Evolutionary conservation across 768 basidiomycete genomes (phyloP).

Genomic region (Lepiota venenata): DNA sequence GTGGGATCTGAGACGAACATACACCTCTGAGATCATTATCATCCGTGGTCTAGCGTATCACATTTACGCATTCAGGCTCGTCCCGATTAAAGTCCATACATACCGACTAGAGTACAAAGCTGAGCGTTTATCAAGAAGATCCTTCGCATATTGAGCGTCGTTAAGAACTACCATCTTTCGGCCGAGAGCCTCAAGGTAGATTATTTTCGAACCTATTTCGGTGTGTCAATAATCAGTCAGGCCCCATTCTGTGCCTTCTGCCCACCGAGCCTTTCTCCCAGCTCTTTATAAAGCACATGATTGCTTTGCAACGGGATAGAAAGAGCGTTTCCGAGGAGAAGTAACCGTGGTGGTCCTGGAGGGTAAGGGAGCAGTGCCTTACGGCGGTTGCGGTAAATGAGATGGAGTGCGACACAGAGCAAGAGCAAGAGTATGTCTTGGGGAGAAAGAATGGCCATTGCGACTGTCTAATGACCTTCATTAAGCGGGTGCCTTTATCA

Average conservation of each 20-base stretch:
- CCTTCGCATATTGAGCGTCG: slow-evolving; percentile 8
- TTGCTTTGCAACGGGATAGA: slow-evolving; percentile 6
- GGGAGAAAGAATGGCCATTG: background rate
- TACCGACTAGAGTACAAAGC: slow-evolving; percentile 10
- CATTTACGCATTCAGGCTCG: background rate
- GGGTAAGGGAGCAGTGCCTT: background rate
- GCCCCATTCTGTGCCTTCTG: background rate
- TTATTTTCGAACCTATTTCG: background rate
- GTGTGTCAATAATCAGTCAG: background rate
- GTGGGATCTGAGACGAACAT: background rate
- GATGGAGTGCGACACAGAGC: background rate
- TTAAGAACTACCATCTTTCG: slow-evolving; percentile 13
- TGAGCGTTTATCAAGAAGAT: slow-evolving; percentile 13
- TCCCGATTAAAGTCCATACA: background rate
- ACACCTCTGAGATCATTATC: background rate
- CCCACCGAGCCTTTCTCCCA: slow-evolving; percentile 13
- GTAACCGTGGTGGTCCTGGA: slow-evolving; percentile 10
- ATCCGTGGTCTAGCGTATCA: background rate
- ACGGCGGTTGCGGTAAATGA: background rate
- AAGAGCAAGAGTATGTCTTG: no score
- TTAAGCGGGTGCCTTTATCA: no score
- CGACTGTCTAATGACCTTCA: no score
- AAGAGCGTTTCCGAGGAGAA: slow-evolving; percentile 14
- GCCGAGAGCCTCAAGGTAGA: slow-evolving; percentile 14
- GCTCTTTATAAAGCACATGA: slow-evolving; percentile 5